Evolutionary conservation across 1,284 basidiomycete genomes (phyloP).

Genomic region (Cutaneotrichosporon sp.): DNA sequence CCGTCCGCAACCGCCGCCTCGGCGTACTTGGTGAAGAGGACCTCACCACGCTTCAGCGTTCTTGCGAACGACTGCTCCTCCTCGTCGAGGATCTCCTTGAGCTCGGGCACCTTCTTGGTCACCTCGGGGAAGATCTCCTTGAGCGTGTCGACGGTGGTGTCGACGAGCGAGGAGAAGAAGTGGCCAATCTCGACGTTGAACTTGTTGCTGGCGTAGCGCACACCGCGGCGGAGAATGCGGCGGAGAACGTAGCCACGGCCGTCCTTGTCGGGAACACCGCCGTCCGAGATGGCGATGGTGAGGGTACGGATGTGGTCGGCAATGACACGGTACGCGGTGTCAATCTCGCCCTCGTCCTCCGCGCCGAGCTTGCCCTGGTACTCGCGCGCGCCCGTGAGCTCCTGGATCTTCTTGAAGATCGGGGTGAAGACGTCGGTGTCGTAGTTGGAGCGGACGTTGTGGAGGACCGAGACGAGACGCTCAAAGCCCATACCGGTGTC

Average conservation of each 20-base stretch:
- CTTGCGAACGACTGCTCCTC: conserved; percentile 97
- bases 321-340: conserved; percentile 96
- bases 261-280: conserved; percentile 93
- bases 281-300: conserved; percentile 93
- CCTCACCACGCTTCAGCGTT: conserved; percentile 95
- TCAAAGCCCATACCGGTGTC: conserved; percentile 99
- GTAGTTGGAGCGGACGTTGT: conserved; percentile 92
- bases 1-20: conserved; percentile 67
- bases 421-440: conserved; percentile 95
- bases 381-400: conserved; percentile 82
- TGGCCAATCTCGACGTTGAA: conserved; percentile 89
- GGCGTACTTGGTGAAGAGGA: conserved; percentile 91
- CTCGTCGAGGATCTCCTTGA: conserved; percentile 95
- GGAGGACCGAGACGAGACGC: conserved; percentile 90
- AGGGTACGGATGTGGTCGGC: conserved; percentile 96
- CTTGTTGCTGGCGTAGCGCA: conserved; percentile 93
- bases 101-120: conserved; percentile 75
- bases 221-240: conserved; percentile 87
- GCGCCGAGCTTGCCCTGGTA: conserved; percentile 89
- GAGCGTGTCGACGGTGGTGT: conserved; percentile 86
- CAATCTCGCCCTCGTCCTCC: conserved; percentile 92
- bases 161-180: conserved; percentile 92
- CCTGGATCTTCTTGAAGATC: conserved; percentile 83
- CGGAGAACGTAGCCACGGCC: conserved; percentile 95
- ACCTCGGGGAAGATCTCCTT: conserved; percentile 92